Percentiles rank a stretch among this genome's conserved stretches.
Conservation (phyloP, 257 asterid genomes). For the Ehretia macrophylla region DNA sequence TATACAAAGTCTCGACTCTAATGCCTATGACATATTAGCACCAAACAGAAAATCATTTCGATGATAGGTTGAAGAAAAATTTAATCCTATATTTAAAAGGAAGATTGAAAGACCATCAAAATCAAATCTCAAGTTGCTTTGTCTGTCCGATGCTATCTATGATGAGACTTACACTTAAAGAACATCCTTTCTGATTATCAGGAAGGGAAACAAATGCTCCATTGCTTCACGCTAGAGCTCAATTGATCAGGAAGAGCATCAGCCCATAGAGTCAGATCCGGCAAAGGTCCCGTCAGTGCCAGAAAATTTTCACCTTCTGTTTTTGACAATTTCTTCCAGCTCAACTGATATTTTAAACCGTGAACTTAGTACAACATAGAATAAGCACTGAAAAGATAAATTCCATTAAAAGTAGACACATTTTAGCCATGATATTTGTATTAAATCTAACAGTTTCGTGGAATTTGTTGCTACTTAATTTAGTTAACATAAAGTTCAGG, state of each 20-base stretch:
- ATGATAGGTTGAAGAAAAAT: too few relatives aligned
- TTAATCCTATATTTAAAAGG: too few relatives aligned
- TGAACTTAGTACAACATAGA: not conserved
- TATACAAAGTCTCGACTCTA: too few relatives aligned
- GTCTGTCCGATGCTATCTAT: too few relatives aligned
- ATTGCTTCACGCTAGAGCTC: constrained; percentile 35
- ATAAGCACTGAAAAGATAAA: not conserved
- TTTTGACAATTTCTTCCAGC: constrained; percentile 34
- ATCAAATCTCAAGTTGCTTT: too few relatives aligned
- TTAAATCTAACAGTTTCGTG: not conserved
- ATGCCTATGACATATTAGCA: too few relatives aligned
- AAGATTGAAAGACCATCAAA: too few relatives aligned
- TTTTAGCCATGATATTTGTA: not conserved
- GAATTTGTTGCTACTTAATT: too few relatives aligned
- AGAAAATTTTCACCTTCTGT: constrained; percentile 56
- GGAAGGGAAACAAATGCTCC: constrained; percentile 39
- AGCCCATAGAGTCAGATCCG: constrained; percentile 54
- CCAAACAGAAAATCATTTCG: too few relatives aligned
- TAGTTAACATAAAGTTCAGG: too few relatives aligned
- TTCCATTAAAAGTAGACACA: not conserved
- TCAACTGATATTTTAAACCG: constrained; percentile 13
- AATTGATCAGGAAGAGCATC: constrained; percentile 49
- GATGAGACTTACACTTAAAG: too few relatives aligned
- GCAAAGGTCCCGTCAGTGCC: constrained; percentile 66
- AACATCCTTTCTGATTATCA: not conserved